Conservation (phyloP, 495 filamentous ascomycete species). For the Talaromyces borbonicus region DNA sequence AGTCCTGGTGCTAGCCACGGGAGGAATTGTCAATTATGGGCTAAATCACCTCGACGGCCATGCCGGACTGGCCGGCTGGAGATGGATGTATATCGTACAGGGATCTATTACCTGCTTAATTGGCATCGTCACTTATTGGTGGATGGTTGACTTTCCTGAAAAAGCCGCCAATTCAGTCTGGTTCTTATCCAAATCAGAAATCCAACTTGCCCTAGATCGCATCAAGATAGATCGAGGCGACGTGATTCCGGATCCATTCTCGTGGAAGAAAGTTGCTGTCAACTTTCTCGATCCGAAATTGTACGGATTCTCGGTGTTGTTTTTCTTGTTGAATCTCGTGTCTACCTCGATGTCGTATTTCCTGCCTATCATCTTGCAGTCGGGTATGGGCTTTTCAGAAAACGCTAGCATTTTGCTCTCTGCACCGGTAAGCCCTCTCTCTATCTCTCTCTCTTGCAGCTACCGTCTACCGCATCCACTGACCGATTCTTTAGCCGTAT, state of each 20-base stretch:
- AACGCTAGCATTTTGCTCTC: slow-evolving; percentile 60
- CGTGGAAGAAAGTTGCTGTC: slow-evolving; percentile 45
- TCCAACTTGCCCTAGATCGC: slow-evolving; percentile 42
- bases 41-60: slow-evolving; percentile 54
- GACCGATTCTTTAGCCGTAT: slow-evolving; percentile 40
- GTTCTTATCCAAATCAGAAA: slow-evolving; percentile 54
- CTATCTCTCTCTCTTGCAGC: background rate
- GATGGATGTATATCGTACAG: slow-evolving; percentile 71
- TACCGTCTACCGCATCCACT: background rate
- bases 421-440: slow-evolving; percentile 39
- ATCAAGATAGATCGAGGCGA: slow-evolving; percentile 60
- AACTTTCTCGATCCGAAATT: slow-evolving; percentile 60
- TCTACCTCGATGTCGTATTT: slow-evolving; percentile 61
- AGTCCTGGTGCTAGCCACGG: slow-evolving; percentile 58
- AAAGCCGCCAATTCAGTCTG: slow-evolving; percentile 48
- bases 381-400: slow-evolving; percentile 60
- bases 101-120: slow-evolving; percentile 53
- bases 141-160: slow-evolving; percentile 77
- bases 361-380: slow-evolving; percentile 60
- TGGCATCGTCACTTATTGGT: slow-evolving; percentile 61
- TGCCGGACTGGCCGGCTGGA: slow-evolving; percentile 56
- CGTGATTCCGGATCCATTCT: slow-evolving; percentile 49
- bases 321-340: slow-evolving; percentile 66
- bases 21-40: slow-evolving; percentile 62
- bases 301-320: slow-evolving; percentile 62